Percentiles rank a stretch among this genome's conserved stretches.
Conservation (phyloP, 805 yeast genomes). For the Starmera amethionina region DNA sequence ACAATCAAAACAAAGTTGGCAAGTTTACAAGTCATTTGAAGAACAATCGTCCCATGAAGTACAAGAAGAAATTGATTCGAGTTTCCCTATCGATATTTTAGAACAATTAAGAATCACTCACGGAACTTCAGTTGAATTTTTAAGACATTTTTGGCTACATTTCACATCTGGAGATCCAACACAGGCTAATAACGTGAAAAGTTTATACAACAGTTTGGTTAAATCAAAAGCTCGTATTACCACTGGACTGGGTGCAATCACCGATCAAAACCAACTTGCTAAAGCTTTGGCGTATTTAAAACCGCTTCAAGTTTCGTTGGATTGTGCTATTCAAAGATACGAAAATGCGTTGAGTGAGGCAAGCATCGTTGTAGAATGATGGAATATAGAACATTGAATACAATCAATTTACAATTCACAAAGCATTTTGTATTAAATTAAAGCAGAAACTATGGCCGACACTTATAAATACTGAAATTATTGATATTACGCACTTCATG, state of each 20-base stretch:
- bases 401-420: too few relatives aligned
- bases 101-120: conserved; percentile 54
- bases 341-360: conserved; percentile 23
- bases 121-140: conserved; percentile 64
- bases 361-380: neutral
- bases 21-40: conserved; percentile 15
- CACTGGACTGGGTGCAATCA: conserved; percentile 22
- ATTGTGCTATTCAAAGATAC: conserved; percentile 36
- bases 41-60: conserved; percentile 17
- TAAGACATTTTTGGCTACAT: conserved; percentile 67
- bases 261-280: conserved; percentile 18
- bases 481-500: too few relatives aligned
- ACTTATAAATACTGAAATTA: too few relatives aligned
- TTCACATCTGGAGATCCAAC: conserved; percentile 39
- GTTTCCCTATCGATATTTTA: conserved; percentile 25
- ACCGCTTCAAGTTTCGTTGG: conserved; percentile 35
- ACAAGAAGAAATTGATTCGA: conserved; percentile 21
- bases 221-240: conserved; percentile 38
- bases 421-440: too few relatives aligned
- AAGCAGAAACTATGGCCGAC: too few relatives aligned
- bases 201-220: conserved; percentile 36
- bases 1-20: conserved; percentile 41
- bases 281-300: conserved; percentile 25
- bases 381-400: conserved; percentile 12
- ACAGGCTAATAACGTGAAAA: conserved; percentile 32